Base-by-base conservation (phyloP, 2,329 filamentous ascomycete species). In the Sporothrix protearum region DNA sequence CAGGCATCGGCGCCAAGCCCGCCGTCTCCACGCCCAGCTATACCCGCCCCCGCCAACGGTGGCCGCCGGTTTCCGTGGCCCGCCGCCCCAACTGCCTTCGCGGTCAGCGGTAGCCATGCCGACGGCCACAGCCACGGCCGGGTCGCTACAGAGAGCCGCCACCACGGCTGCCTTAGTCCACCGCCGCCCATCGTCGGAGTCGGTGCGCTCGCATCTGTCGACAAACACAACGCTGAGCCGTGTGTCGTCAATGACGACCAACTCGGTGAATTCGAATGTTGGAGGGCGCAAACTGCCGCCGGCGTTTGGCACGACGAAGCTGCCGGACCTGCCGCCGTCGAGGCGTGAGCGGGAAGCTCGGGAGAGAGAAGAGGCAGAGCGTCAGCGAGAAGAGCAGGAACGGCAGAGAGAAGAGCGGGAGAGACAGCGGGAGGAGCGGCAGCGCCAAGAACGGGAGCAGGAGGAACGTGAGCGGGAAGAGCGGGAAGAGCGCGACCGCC, bases 301-400 rank as follows among this genome's bases (percentile, higher is more conserved):
- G 1, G 78, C 84, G 0, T 82, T 87, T 64, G 87, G 88, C 69
- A 82, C 85, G 45, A 81, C 86, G n/a, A 86, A 83, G 67, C 80
- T 90, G 12, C 88, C 88, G 0, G 83, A 85, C 12, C 78, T 90
- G 47, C 88, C 88, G 0, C 87, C 87, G 0, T 83, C 85, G 1
- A 83, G 82, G 73, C 82, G 84, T 55, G 87, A 89, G 71, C 79
- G 81, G 1, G 87, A 90, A 72, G 83, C 83, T 2, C 81, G 81
- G 16, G 71, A 72, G 55, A 22, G 33, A 16, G 70, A 68, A 42
- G 69, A 53, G 73, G 80, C 81, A 7, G 80, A 77, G 16, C 45
- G 57, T 61, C 79, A 79, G 71, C 64, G 42, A 10, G 61, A 45
- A 63, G 67, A 16, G 33, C 45, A 36, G 42, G 63, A 47, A 1